phyloP scores from a whole-genome alignment of 225 moss, liverwort and hornwort species.

The Pleurozium schreberi region DNA sequence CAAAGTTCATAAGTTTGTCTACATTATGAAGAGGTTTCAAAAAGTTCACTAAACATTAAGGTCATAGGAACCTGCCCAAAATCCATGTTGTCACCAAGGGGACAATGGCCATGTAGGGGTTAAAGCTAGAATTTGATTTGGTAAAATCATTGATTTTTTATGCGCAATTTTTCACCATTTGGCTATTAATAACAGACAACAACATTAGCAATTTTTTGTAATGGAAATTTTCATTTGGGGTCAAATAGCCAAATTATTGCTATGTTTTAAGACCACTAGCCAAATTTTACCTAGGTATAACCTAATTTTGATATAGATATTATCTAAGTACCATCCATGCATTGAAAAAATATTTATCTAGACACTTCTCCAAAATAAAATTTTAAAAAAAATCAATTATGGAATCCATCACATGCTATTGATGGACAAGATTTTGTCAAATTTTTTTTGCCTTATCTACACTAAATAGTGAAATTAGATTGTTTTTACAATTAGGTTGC shows the following conservation, averaged over 20 bases:
- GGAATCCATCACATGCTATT: not conserved
- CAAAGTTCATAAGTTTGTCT: too few relatives aligned
- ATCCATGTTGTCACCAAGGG: too few relatives aligned
- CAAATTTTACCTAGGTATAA: not conserved
- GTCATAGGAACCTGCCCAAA: too few relatives aligned
- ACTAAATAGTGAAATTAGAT: too few relatives aligned
- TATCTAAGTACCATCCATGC: too few relatives aligned
- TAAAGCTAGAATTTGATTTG: not conserved
- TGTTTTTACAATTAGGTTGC: too few relatives aligned
- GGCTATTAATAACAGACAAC: too few relatives aligned
- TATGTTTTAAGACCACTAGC: not conserved
- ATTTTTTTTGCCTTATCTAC: not conserved
- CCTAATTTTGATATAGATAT: not conserved
- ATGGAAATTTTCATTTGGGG: fast-evolving
- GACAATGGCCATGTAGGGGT: too few relatives aligned
- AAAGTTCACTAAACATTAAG: too few relatives aligned
- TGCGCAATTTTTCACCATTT: fast-evolving
- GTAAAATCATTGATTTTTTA: not conserved
- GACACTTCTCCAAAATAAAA: not conserved
- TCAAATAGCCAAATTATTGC: not conserved
- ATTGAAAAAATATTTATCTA: too few relatives aligned
- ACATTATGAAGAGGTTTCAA: too few relatives aligned
- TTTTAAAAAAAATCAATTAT: not conserved
- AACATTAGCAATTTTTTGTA: not conserved
- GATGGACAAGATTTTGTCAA: not conserved